phyloP scores from a whole-genome alignment of 352 stramenopile genomes.

The Globisporangium emineosum region DNA sequence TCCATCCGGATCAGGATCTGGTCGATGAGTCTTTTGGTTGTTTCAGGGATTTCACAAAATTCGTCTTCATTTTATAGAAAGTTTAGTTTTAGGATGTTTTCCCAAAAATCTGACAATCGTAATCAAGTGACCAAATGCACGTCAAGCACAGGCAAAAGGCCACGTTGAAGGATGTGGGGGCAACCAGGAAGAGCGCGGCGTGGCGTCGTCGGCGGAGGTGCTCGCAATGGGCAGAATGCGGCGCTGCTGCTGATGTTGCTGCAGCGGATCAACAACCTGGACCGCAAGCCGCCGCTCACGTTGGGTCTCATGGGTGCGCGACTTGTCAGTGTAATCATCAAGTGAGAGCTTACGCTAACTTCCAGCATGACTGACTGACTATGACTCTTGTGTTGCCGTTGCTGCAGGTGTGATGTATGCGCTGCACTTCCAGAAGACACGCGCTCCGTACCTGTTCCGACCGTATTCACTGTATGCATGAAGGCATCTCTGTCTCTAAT shows the following conservation, averaged over 20 bases:
- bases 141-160: neutral
- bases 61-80: no score
- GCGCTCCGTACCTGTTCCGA: constrained; percentile 30
- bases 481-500: no score
- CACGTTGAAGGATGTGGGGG: constrained; percentile 2
- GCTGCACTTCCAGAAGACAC: constrained; percentile 51
- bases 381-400: neutral
- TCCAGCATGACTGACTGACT: neutral
- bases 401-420: constrained; percentile 45
- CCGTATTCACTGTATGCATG: constrained; percentile 54
- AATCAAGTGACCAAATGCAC: no score
- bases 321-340: neutral
- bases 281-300: constrained; percentile 60
- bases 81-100: neutral
- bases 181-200: neutral
- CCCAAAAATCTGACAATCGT: no score
- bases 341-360: neutral
- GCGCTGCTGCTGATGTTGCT: constrained; percentile 36
- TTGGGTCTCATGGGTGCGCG: constrained; percentile 33
- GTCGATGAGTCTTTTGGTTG: no score
- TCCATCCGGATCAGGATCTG: no score
- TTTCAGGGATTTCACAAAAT: no score
- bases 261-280: constrained; percentile 47
- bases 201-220: neutral
- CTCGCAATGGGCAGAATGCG: constrained; percentile 16